Base-by-base conservation (phyloP, 2,329 filamentous ascomycete species). In the Colletotrichum ledebouriae region DNA sequence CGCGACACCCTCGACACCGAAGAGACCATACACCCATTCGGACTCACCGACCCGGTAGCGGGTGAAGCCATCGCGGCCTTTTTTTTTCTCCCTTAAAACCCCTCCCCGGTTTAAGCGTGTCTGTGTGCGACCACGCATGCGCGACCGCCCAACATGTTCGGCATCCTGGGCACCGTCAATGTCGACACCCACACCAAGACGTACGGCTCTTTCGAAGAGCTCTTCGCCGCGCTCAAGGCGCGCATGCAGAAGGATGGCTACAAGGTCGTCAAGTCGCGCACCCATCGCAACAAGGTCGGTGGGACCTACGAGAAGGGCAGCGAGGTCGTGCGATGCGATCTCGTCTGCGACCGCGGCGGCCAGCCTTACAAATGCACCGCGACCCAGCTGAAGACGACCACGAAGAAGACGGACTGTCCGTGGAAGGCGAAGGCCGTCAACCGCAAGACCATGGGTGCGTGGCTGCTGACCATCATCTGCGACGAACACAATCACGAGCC, bases 341-440 rank as follows among this genome's bases (percentile, higher is more conserved):
- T 83, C 2, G 81, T 82, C n/a, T 83, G 81, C 72, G 79, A 83
- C 70, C 78, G 81, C 52, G 81, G 81, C 56, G 81, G 81, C 25
- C 76, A 80, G 44, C 79, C 81, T 10, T 83, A 83, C 72, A 79
- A 80, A 50, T 81, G 79, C 69, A 77, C 78, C 73, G 81, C 81
- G 6, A 83, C 80, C 5, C 82, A 82, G 73, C 80, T 81, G 70
- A 83, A 83, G 73, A 81, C 81, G 6, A 78, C 79, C 25, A 83
- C 81, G 7, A 83, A 83, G 72, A 83, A 83, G 75, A 83, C 81
- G 0, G 78, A 80, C 56, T 83, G 81, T 25, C 81, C 81, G 4
- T 83, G 81, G 81, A 82, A 81, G 69, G 81, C 81, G 34, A 83
- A 83, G 68, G 81, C 81, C 1, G 81, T 83, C 7, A 76, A 82